Evolutionary conservation across 441 rosid species (phyloP), one percentile per base, ranked within the genome.

Genomic region (Biscutella laevigata): DNA sequence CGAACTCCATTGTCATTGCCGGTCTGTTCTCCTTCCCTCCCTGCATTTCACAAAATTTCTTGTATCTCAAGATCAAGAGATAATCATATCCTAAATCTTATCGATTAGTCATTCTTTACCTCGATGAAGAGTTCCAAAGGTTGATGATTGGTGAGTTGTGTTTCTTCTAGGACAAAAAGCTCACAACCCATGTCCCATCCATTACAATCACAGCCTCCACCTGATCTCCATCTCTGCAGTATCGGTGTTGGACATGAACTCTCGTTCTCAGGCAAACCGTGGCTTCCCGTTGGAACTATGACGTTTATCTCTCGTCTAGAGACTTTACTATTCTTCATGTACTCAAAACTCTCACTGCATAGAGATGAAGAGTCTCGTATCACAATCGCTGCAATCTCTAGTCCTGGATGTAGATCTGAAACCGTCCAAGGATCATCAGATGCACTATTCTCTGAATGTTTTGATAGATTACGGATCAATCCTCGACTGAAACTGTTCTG

Each of bases 141-240:
- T 43, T 69, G 81, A 47, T 57, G 63, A 48, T 75, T 67, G 52
- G 66, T 46, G 15, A 74, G 73, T 14, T 69, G 74, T 51, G 55
- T 68, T 61, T 74, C 74, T 67, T 80, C 79, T 2, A 94, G 59
- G 45, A 89, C 83, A 15, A 76, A 61, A 28, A 94, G 92, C 16
- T 95, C 82, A 57, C 99, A 92, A 2, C 78, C 90, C 95, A 88
- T 88, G 74, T 92, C 99, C 97, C 99, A 92, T 61, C 97, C 97
- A 32, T 97, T 92, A 57, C 95, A 92, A 38, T 92, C 97, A 59
- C 97, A 92, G 7, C 95, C 85, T 61, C 99, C 97, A 1, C 97
- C 95, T 2, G 66, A 62, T 61, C 92, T 84, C 95, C 95, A 92
- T 66, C 99, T 71, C 33, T 84, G 77, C n/a, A 86, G 82, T 74